A percentile compares a stretch with the other conserved stretches of the same genome.
Conservation (phyloP, 257 asterid species). For the Parsonsia alboflavescens region DNA sequence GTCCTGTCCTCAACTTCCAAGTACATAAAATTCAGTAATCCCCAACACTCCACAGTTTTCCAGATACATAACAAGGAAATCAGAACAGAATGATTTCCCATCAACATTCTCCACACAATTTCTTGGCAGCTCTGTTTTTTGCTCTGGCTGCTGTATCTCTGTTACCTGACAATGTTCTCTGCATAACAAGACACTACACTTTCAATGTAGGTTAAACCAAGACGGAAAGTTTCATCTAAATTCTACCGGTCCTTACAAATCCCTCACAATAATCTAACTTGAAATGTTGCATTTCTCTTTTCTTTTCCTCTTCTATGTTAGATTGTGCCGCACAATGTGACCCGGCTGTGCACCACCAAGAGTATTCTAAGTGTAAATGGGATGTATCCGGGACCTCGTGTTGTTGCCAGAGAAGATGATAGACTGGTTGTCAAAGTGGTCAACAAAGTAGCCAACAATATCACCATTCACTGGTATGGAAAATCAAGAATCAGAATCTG, state of each 20-base stretch:
- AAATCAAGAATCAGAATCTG: not conserved
- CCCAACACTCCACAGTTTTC: not conserved
- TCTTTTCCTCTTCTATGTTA: conserved; percentile 24
- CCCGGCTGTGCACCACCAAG: conserved; percentile 56
- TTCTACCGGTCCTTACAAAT: not conserved
- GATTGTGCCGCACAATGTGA: conserved; percentile 55
- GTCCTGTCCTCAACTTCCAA: not conserved
- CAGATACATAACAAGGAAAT: not conserved
- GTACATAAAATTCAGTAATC: not conserved
- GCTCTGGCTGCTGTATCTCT: conserved; percentile 22
- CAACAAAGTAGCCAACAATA: conserved; percentile 46
- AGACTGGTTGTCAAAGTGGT: conserved; percentile 49
- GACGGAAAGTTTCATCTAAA: not conserved
- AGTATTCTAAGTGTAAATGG: conserved; percentile 55
- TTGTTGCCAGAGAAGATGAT: conserved; percentile 63
- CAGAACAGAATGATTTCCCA: conserved; percentile 12
- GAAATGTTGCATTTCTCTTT: not conserved
- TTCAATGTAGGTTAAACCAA: conserved; percentile 40
- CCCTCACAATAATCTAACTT: not conserved
- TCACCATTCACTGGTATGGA: conserved; percentile 59
- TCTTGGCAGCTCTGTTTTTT: conserved; percentile 27
- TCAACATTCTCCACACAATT: conserved; percentile 12
- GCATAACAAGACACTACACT: conserved; percentile 50
- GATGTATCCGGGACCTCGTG: conserved; percentile 54
- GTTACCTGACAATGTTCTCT: conserved; percentile 35